A percentile compares a stretch with the other conserved stretches of the same genome.
Evolutionary conservation across 2,329 filamentous ascomycete species (phyloP).

Genomic region (Ascochyta rabiei): DNA sequence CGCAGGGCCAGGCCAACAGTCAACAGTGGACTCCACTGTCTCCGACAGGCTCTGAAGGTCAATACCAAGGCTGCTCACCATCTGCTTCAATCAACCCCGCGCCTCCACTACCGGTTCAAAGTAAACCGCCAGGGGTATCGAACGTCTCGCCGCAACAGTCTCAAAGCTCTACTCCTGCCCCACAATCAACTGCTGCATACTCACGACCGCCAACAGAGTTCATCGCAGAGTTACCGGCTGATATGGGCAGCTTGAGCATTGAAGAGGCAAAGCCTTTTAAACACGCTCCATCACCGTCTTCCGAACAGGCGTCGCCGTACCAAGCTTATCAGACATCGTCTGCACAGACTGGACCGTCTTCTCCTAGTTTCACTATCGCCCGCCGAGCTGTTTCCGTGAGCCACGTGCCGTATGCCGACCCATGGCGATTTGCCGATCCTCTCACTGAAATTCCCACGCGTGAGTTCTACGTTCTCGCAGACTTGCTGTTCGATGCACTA

Average conservation of each 20-base stretch:
- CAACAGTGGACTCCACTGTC: conserved; percentile 34
- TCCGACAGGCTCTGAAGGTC: conserved; percentile 21
- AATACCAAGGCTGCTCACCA: conserved; percentile 16
- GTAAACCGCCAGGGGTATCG: conserved; percentile 17
- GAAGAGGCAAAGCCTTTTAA: conserved; percentile 22
- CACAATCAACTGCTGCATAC: conserved; percentile 14
- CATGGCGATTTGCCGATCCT: conserved; percentile 44
- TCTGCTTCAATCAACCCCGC: conserved; percentile 27
- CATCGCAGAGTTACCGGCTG: conserved; percentile 44
- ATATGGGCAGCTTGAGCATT: conserved; percentile 36
- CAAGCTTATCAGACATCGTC: conserved; percentile 36
- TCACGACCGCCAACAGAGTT: conserved; percentile 31
- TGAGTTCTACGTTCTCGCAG: conserved; percentile 46
- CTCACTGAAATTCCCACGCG: conserved; percentile 41
- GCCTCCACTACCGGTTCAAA: conserved; percentile 19
- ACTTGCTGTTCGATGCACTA: conserved; percentile 42
- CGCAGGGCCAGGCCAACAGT: conserved; percentile 6
- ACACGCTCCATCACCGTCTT: conserved; percentile 1
- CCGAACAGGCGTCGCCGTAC: conserved; percentile 25
- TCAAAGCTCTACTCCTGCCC: conserved; percentile 20
- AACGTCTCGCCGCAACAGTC: conserved; percentile 15
- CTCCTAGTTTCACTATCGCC: conserved; percentile 33
- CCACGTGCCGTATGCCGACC: conserved; percentile 37
- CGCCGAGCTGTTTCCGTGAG: conserved; percentile 38
- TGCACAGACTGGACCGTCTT: conserved; percentile 23